Conservation (phyloP, 257 asterid genomes). For the Solanum etuberosum region DNA sequence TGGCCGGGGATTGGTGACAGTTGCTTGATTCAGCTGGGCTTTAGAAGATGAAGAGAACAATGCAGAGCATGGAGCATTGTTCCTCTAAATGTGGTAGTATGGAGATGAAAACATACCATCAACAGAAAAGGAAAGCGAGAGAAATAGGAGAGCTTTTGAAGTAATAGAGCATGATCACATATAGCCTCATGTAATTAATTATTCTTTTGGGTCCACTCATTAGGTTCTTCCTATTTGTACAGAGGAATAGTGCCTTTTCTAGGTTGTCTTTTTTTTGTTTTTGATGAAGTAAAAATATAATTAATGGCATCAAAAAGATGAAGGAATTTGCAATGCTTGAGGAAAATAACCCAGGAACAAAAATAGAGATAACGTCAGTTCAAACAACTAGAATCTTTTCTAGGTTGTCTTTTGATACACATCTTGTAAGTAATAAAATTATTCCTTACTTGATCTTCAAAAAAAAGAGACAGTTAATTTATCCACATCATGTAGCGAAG, state of each 20-base stretch:
- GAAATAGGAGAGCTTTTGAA: neutral
- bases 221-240: neutral
- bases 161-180: neutral
- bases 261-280: neutral
- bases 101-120: neutral
- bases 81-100: neutral
- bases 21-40: neutral
- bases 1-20: neutral
- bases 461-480: neutral
- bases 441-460: neutral
- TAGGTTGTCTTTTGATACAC: neutral
- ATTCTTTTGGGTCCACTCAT: neutral
- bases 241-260: neutral
- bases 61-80: neutral
- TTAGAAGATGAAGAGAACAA: neutral
- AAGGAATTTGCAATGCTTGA: neutral
- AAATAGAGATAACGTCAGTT: neutral
- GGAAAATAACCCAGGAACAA: neutral
- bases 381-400: neutral
- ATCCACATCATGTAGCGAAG: neutral
- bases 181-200: neutral
- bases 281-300: neutral
- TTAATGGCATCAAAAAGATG: neutral
- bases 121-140: neutral
- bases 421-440: neutral